These are phyloP conservation scores for Arthroderma sp. DNA, from an alignment of 2,329 filamentous ascomycete genomes.

Conservation along the genomic window DNA sequence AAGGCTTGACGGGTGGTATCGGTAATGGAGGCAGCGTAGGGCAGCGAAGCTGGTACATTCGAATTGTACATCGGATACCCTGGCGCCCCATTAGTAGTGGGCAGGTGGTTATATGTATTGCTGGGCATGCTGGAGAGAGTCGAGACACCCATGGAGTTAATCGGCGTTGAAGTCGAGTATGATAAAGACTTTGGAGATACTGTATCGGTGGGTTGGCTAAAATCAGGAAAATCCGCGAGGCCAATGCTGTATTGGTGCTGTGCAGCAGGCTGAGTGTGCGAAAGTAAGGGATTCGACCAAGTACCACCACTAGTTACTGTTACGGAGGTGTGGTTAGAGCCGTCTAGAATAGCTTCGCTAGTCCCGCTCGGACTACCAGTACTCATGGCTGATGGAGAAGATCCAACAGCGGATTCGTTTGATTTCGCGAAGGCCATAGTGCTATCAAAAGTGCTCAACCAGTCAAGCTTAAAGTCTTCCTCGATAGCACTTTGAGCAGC, in stretches of 20 bases:
- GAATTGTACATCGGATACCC: slow-evolving; percentile 4
- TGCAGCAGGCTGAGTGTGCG: slow-evolving; percentile 50
- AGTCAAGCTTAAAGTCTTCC: slow-evolving; percentile 68
- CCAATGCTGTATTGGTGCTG: slow-evolving; percentile 46
- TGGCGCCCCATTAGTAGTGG: slow-evolving; percentile 28
- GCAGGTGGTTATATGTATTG: slow-evolving; percentile 35
- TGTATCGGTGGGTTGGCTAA: slow-evolving; percentile 55
- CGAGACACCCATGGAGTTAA: slow-evolving; percentile 61
- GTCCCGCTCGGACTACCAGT: slow-evolving; percentile 84
- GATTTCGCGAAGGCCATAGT: slow-evolving; percentile 55
- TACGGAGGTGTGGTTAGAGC: slow-evolving; percentile 42
- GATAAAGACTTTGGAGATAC: slow-evolving; percentile 68
- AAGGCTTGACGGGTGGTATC: slow-evolving; percentile 52
- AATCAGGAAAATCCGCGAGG: slow-evolving; percentile 60
- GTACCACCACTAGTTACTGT: slow-evolving; percentile 44
- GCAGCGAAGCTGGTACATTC: no score
- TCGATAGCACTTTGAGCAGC: slow-evolving; percentile 44
- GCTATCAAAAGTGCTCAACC: slow-evolving; percentile 70
- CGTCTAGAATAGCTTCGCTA: slow-evolving; percentile 84
- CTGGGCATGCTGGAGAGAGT: slow-evolving; percentile 51
- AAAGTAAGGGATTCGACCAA: slow-evolving; percentile 58
- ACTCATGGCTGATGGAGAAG: slow-evolving; percentile 90
- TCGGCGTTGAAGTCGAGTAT: slow-evolving; percentile 64
- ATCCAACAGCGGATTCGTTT: slow-evolving; percentile 73
- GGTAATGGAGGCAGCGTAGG: slow-evolving; percentile 50